These are phyloP conservation scores for Didymella keratinophila DNA, from an alignment of 2,329 filamentous ascomycete genomes.

Conservation along the genomic window DNA sequence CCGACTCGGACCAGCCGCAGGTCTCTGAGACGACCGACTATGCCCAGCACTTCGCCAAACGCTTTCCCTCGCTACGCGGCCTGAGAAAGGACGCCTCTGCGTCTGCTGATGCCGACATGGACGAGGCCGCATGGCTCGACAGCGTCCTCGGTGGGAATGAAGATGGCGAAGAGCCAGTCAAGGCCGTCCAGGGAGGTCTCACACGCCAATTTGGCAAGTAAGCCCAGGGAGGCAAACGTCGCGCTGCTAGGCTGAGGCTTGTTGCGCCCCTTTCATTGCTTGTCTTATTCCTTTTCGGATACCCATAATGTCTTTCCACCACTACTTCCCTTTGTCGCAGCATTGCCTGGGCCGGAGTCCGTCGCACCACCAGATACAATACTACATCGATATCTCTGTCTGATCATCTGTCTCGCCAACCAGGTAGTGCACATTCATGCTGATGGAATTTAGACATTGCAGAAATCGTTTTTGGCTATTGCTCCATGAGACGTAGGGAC, in stretches of 20 bases:
- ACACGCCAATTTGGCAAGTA: constrained; percentile 50
- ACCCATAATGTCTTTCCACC: constrained; percentile 36
- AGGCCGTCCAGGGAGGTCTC: constrained; percentile 44
- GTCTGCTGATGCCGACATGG: constrained; percentile 38
- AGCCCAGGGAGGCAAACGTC: constrained; percentile 5
- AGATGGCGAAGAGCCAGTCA: constrained; percentile 43
- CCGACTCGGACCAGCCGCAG: constrained; percentile 31
- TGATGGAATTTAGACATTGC: neutral
- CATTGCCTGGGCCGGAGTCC: constrained; percentile 15
- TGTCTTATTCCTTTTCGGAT: constrained; percentile 38
- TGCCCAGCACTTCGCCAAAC: constrained; percentile 53
- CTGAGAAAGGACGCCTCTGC: constrained; percentile 28
- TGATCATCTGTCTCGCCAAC: constrained; percentile 9
- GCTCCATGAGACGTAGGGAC: neutral
- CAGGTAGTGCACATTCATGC: constrained; percentile 4
- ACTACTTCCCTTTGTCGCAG: constrained; percentile 15
- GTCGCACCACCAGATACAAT: constrained; percentile 18
- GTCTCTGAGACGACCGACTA: constrained; percentile 52
- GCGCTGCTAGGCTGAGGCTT: constrained; percentile 20
- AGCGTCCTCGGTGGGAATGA: constrained; percentile 39
- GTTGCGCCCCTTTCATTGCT: constrained; percentile 32
- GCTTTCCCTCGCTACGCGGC: constrained; percentile 45
- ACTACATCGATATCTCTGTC: constrained; percentile 18
- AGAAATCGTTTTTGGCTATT: neutral
- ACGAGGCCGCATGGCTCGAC: constrained; percentile 48